Conservation (phyloP, 352 stramenopile genomes). For the Globisporangium apiculatum region DNA sequence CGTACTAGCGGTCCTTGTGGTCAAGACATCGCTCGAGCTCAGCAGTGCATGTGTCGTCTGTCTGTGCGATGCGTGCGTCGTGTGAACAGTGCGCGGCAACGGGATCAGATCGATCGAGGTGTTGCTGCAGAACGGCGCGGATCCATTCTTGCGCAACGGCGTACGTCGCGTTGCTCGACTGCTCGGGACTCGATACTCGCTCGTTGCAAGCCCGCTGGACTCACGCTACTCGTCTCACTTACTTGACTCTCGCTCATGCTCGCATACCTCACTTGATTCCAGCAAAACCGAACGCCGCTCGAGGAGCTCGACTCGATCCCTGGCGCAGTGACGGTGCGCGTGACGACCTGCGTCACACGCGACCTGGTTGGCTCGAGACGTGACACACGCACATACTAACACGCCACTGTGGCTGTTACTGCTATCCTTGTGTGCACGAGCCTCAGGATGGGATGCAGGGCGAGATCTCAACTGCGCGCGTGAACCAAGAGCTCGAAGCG, state of each 20-base stretch:
- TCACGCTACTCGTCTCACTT: too few relatives aligned
- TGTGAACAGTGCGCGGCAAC: conserved; percentile 28
- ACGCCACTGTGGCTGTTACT: not conserved
- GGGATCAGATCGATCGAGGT: conserved; percentile 49
- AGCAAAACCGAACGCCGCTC: conserved; percentile 65
- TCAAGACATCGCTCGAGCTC: too few relatives aligned
- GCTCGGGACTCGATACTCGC: too few relatives aligned
- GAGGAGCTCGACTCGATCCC: conserved; percentile 43
- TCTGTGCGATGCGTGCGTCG: not conserved
- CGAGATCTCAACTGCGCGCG: conserved; percentile 11
- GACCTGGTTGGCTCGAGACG: too few relatives aligned
- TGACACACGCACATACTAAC: not conserved
- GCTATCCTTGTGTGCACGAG: not conserved
- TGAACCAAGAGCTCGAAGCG: conserved; percentile 13
- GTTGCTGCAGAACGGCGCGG: conserved; percentile 50
- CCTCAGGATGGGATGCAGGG: conserved; percentile 6
- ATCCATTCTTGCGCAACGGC: conserved; percentile 55
- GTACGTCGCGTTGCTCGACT: conserved; percentile 13
- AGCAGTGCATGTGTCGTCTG: too few relatives aligned
- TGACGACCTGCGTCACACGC: too few relatives aligned
- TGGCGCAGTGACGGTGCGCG: conserved; percentile 22
- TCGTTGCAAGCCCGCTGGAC: too few relatives aligned
- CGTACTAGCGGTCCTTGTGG: too few relatives aligned
- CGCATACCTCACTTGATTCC: not conserved
- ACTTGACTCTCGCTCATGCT: not conserved